Evolutionary conservation across 768 basidiomycete species (phyloP), one percentile per base, ranked within the genome.

Genomic region (Kwoniella mangroviensis): DNA sequence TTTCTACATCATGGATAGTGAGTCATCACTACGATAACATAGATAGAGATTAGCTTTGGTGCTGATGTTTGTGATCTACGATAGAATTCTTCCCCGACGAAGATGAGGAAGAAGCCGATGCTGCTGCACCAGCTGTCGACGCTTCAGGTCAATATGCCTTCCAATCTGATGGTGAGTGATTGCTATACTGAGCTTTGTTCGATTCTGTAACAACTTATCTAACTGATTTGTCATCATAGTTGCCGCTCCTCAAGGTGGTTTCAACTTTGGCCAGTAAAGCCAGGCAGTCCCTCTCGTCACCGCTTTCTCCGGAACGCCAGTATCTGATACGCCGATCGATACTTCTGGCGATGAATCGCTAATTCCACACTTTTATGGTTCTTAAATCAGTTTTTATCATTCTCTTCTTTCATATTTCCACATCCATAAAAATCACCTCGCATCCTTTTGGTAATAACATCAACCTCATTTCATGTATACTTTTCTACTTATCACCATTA

Each of bases 71-170:
- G 17, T 19, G 11, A 22, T 93, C 34, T 79, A 93, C 93, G 91
- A 91, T 93, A 86, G 95, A 95, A 81, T 97, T 96, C 86, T 97
- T 96, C 91, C 93, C 94, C 42, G 94, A 95, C 63, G 96, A 86
- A 40, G 85, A 98, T 80, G 96, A 98, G 82, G 96, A 95, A 58
- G 86, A 92, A 62, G 93, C 93, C 80, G 89, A 92, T 63, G 90
- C 93, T 77, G 87, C 86, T 61, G 90, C 89, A n/a, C 88, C 92
- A 19, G 88, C 87, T 58, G 85, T 86, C 69, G 85, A 86, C 73
- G 85, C 84, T 56, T 75, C 82, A 4, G 85, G 86, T 43, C 84
- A 83, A 60, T 85, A 84, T 75, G 83, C 84, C 55, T 83, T 82
- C 81, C 77, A 80, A 67, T 76, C 81, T 9, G 76, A 81, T 69